Percentiles rank a stretch among this genome's conserved stretches.
Conservation (phyloP, 306 rosid species). For the Acacia confusa region DNA sequence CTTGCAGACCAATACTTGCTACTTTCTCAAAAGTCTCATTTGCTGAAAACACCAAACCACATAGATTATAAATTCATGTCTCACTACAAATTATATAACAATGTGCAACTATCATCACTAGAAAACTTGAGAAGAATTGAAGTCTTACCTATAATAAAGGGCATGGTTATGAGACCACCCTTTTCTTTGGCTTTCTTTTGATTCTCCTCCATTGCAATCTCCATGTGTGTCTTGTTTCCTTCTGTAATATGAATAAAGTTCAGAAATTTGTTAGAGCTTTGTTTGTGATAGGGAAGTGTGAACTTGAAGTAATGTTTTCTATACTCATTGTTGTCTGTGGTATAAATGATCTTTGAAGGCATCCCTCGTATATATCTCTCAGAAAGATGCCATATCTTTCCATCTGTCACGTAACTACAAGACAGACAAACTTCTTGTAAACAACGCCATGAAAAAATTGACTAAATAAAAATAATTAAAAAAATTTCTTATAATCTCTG, state of each 20-base stretch:
- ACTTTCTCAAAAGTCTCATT: conserved; percentile 82
- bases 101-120: not conserved
- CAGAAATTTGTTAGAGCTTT: not conserved
- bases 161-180: conserved; percentile 82
- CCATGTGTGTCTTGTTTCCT: conserved; percentile 28
- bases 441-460: not conserved
- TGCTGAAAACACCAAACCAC: conserved; percentile 40
- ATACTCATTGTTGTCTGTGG: not conserved
- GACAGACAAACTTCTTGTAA: not conserved
- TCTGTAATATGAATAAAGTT: conserved; percentile 19
- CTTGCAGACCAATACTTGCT: conserved; percentile 63
- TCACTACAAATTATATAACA: not conserved
- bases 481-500: not conserved
- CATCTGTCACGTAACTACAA: not conserved
- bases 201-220: conserved; percentile 39
- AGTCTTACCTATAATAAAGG: conserved; percentile 65
- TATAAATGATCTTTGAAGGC: not conserved
- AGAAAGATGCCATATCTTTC: not conserved
- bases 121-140: not conserved
- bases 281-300: not conserved
- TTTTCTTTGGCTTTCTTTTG: conserved; percentile 40
- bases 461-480: not conserved
- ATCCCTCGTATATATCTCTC: conserved; percentile 26
- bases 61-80: not conserved
- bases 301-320: not conserved